These are phyloP conservation scores for Vigna trinervia DNA, from an alignment of 306 rosid genomes.

Conservation along the genomic window DNA sequence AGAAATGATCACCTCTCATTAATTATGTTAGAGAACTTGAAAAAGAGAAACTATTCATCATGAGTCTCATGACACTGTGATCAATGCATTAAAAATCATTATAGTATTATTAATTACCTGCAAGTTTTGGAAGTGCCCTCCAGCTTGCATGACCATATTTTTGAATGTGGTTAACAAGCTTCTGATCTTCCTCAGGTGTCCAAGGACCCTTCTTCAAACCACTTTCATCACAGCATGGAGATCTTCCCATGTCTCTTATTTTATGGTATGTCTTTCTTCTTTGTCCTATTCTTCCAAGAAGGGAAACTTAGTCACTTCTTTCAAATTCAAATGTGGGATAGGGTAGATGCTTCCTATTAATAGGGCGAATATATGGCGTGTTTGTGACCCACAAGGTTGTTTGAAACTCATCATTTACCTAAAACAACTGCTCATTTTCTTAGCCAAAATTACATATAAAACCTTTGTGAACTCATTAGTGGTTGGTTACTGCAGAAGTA, in stretches of 20 bases:
- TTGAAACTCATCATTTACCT: slow-evolving; percentile 29
- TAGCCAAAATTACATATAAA: neutral
- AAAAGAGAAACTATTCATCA: neutral
- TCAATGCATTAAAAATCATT: neutral
- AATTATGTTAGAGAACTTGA: neutral
- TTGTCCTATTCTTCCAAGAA: neutral
- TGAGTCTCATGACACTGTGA: neutral
- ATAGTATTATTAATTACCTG: slow-evolving; percentile 29
- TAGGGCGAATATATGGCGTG: slow-evolving; percentile 31
- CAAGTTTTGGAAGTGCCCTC: slow-evolving; percentile 54
- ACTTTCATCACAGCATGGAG: slow-evolving; percentile 46
- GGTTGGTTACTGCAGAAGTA: slow-evolving; percentile 11
- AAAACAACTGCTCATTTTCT: slow-evolving; percentile 29
- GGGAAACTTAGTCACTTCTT: slow-evolving; percentile 26
- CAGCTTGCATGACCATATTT: slow-evolving; percentile 49
- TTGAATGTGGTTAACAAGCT: slow-evolving; percentile 41
- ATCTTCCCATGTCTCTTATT: slow-evolving; percentile 43
- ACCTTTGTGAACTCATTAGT: slow-evolving; percentile 27
- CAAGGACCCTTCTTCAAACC: slow-evolving; percentile 56
- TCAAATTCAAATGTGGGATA: neutral
- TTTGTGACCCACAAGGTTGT: slow-evolving; percentile 24
- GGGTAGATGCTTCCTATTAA: slow-evolving; percentile 40
- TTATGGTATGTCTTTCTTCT: neutral
- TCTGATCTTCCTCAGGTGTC: slow-evolving; percentile 52
- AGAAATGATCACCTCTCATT: slow-evolving; percentile 12